Percentiles rank a stretch among this genome's conserved stretches.
Conservation (phyloP, 2,329 filamentous ascomycete genomes). For the Paraphaeosphaeria minitans region DNA sequence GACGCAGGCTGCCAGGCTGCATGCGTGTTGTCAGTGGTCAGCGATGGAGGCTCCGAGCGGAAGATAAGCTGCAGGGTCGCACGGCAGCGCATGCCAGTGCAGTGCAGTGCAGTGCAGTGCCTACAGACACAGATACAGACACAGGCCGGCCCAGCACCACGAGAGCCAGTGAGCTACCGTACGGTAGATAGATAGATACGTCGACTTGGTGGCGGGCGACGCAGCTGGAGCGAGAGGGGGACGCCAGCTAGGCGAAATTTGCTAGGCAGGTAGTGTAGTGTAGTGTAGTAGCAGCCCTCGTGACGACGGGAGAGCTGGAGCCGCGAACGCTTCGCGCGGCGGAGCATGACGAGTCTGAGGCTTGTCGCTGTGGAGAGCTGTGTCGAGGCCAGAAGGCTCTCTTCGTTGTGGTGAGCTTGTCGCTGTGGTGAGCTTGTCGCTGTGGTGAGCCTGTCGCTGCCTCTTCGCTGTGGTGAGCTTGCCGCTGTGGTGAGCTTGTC, state of each 20-base stretch:
- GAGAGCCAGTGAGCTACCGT: too few relatives aligned
- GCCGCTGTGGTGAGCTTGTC: too few relatives aligned
- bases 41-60: slow-evolving; percentile 8
- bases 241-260: slow-evolving; percentile 16
- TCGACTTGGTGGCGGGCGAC: not conserved
- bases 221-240: slow-evolving; percentile 2
- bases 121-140: too few relatives aligned
- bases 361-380: too few relatives aligned
- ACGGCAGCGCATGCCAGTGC: not conserved
- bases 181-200: not conserved
- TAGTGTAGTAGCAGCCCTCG: slow-evolving; percentile 19
- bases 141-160: not conserved
- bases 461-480: too few relatives aligned
- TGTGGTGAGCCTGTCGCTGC: too few relatives aligned
- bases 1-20: not conserved
- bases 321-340: not conserved
- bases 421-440: too few relatives aligned
- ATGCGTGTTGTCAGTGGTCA: not conserved
- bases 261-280: too few relatives aligned
- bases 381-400: too few relatives aligned
- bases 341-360: too few relatives aligned
- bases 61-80: slow-evolving; percentile 8
- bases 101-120: too few relatives aligned
- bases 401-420: too few relatives aligned
- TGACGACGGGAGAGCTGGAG: slow-evolving; percentile 10